A percentile compares a stretch with the other conserved stretches of the same genome.
Evolutionary conservation across 495 filamentous ascomycete genomes (phyloP).

Genomic region (Penicillium goetzii): DNA sequence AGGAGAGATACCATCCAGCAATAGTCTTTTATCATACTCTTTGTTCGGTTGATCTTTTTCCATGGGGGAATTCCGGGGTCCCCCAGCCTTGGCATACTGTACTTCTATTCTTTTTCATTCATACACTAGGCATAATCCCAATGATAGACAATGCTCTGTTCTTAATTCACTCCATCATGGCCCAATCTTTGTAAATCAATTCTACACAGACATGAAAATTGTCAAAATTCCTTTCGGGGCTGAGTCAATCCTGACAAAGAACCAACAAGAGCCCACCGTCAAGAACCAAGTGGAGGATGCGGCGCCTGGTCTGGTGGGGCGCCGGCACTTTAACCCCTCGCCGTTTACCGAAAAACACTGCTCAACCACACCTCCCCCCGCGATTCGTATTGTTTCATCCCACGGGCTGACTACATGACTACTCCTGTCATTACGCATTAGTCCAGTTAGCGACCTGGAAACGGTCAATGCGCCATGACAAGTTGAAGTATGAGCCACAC

Average conservation of each 20-base stretch:
- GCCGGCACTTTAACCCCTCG: slow-evolving; percentile 29
- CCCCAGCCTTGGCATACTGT: background rate
- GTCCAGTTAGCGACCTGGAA: background rate
- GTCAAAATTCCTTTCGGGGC: slow-evolving; percentile 4
- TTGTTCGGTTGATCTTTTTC: background rate
- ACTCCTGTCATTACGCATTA: no score
- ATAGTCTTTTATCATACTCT: background rate
- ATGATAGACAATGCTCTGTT: background rate
- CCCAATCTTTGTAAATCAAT: background rate
- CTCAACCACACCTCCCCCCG: background rate
- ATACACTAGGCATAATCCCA: background rate
- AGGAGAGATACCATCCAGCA: no score
- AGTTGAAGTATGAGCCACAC: slow-evolving; percentile 3
- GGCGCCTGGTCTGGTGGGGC: slow-evolving; percentile 20
- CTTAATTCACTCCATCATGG: background rate
- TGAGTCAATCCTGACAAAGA: slow-evolving; percentile 36
- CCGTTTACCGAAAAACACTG: slow-evolving; percentile 22
- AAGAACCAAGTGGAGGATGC: slow-evolving; percentile 21
- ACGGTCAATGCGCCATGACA: slow-evolving; percentile 8
- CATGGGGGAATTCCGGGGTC: slow-evolving; percentile 16
- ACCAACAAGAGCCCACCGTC: background rate
- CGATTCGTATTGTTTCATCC: background rate
- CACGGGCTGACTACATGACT: background rate
- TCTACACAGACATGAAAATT: background rate
- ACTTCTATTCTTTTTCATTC: background rate